Percentiles rank a stretch among this genome's conserved stretches.
phyloP scores from a whole-genome alignment of 1,284 basidiomycete species.

The Cryptococcus hybrid region DNA sequence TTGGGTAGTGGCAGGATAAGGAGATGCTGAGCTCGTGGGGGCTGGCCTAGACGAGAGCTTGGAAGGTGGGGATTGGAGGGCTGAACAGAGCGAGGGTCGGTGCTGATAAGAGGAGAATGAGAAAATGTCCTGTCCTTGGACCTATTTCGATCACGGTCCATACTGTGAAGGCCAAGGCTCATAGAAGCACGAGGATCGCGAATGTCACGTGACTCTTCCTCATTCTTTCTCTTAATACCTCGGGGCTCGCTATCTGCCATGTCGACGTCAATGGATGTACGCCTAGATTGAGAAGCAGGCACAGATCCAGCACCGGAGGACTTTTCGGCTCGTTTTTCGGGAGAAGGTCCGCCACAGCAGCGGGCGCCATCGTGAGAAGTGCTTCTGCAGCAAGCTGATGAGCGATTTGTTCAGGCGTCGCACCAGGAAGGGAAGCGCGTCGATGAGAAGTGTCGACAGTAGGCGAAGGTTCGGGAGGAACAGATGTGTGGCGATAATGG shows the following conservation, averaged over 20 bases:
- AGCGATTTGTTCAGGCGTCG: slow-evolving; percentile 27
- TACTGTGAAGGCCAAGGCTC: slow-evolving; percentile 24
- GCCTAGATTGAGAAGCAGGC: neutral
- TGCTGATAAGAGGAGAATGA: slow-evolving; percentile 26
- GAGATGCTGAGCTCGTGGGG: slow-evolving; percentile 1
- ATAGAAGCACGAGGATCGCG: slow-evolving; percentile 12
- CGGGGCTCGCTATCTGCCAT: slow-evolving; percentile 28
- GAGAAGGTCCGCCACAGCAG: slow-evolving; percentile 24
- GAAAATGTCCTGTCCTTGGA: slow-evolving; percentile 30
- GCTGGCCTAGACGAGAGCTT: slow-evolving; percentile 13
- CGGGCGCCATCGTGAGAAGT: slow-evolving; percentile 46
- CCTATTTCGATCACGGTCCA: slow-evolving; percentile 28
- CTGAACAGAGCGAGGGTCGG: slow-evolving; percentile 3
- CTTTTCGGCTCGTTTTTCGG: slow-evolving; percentile 27
- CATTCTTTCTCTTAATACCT: slow-evolving; percentile 43
- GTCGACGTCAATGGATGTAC: slow-evolving; percentile 25
- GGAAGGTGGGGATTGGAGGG: slow-evolving; percentile 8
- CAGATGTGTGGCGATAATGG: slow-evolving; percentile 2
- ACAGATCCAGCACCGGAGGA: slow-evolving; percentile 3
- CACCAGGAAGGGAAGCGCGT: neutral
- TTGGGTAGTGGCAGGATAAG: neutral
- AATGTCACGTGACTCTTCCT: slow-evolving; percentile 14
- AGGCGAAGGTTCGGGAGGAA: slow-evolving; percentile 6
- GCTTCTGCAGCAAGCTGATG: slow-evolving; percentile 51
- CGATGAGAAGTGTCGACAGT: neutral